Evolutionary conservation across 805 yeast genomes (phyloP), one percentile per base, ranked within the genome.

Genomic region (Metschnikowia peoriensis): DNA sequence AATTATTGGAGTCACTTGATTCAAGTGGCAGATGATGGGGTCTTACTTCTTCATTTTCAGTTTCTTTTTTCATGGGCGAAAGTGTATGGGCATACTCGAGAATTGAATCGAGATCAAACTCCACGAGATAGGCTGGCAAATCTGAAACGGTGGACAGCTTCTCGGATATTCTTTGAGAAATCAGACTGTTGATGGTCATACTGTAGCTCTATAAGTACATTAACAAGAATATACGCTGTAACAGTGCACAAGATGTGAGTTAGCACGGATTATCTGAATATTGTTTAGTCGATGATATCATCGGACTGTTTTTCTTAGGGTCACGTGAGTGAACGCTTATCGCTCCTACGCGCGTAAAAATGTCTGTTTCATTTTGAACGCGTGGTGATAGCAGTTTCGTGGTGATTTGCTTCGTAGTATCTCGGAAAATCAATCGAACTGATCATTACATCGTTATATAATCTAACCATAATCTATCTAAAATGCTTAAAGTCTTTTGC

Each of bases 91-190:
- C 55, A 28, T 50, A 54, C 35, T 47, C 43, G 37, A 60, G 50
- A 22, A 58, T 52, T 14, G 47, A n/a, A n/a, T 56, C 55, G 12
- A 60, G 48, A 38, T 58, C 61, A 37, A 60, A 53, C 42, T 60
- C 63, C 16, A 60, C 49, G 39, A 50, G 46, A 39, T 45, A 32
- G 7, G 52, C 17, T 7, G 48, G 41, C 47, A 44, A 35, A 14
- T 22, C 41, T 37, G 47, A 35, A 6, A 35, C 28, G 38, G 38
- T 7, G 29, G 34, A 22, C 6, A 12, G 11, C 38, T 9, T 4
- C 15, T 16, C 32, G 7, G 9, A 9, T 16, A 2, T 10, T 7
- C 4, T 6, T 40, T 15, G 14, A 29, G 28, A 14, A 12, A 32
- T 12, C 35, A 32, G 35, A 10, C 35, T 32, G 3, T 32, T 32